Percentiles rank a stretch among this genome's conserved stretches.
Conservation (phyloP, 2,329 filamentous ascomycete genomes). For the Cercospora zeae-maydis region DNA sequence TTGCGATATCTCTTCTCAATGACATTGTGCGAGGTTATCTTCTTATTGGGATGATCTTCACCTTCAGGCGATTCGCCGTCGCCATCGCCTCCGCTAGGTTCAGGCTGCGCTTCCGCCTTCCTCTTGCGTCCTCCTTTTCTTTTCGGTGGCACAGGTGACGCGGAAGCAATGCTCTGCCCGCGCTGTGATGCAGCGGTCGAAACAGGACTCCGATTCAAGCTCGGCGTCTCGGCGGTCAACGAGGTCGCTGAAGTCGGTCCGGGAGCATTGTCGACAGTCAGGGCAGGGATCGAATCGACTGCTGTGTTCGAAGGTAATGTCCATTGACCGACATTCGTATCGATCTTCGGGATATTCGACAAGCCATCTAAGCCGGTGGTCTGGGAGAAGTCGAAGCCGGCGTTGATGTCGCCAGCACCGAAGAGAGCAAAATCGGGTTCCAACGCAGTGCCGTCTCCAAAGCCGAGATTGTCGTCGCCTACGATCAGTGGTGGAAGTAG, state of each 20-base stretch:
- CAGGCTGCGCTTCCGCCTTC: constrained; percentile 32
- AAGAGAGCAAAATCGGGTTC: constrained; percentile 26
- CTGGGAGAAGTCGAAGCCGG: constrained; percentile 33
- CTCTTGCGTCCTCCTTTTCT: constrained; percentile 38
- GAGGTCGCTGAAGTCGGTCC: constrained; percentile 16
- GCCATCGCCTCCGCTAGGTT: constrained; percentile 40
- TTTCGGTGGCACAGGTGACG: constrained; percentile 34
- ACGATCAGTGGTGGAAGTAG: constrained; percentile 35
- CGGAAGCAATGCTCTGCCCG: constrained; percentile 33
- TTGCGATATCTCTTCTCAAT: constrained; percentile 96
- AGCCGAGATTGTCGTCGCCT: constrained; percentile 33
- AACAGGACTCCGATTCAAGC: constrained; percentile 33
- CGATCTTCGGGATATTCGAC: constrained; percentile 24
- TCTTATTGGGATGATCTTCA: constrained; percentile 60
- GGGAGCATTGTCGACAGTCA: constrained; percentile 26
- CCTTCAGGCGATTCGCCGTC: constrained; percentile 40
- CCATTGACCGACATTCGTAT: constrained; percentile 28
- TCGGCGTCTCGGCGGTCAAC: constrained; percentile 25
- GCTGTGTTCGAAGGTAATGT: constrained; percentile 23
- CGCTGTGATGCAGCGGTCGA: constrained; percentile 27
- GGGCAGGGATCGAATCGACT: constrained; percentile 16
- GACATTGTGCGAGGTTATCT: constrained; percentile 88
- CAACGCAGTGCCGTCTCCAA: constrained; percentile 21
- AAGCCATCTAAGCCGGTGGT: constrained; percentile 21
- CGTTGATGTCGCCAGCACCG: constrained; percentile 26